Evolutionary conservation across 1,284 basidiomycete species (phyloP), one percentile per base, ranked within the genome.

Genomic region (Microbotryum scabiosae): DNA sequence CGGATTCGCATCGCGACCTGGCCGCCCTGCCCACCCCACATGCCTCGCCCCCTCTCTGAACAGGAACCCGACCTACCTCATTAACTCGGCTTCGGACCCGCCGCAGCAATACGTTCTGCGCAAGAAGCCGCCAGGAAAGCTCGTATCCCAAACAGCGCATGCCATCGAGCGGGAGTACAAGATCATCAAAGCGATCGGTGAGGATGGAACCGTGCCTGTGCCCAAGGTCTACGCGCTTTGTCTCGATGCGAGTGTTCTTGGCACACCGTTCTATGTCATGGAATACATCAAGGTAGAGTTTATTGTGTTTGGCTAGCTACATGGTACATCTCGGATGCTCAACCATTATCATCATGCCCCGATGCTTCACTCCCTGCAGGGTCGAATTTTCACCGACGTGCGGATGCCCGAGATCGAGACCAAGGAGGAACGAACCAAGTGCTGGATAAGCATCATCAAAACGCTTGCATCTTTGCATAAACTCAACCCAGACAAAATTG

Each of bases 31-130:
- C 36, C 5, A 21, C 36, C 21, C 56, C 16, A 45, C n/a, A 36
- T 28, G 14, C n/a, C 51, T 41, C 54, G 25, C 16, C 32, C 23
- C 20, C 18, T 18, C 16, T 21, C 23, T n/a, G 16, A 20, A 26
- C 87, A 93, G 90, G 16, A 97, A 97, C 73, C 93, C 93, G 0
- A 97, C 93, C 0, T 97, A 97, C 75, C 87, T 93, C 76, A 75
- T 94, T 51, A 89, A 83, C 20, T 88, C 88, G 76, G 79, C 81
- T 5, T 81, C 77, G 84, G 78, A 80, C 47, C 79, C 74, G 5
- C 58, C 57, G 48, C 54, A 64, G 56, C 82, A 82, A n/a, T 90
- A 84, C 67, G 93, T 97, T 2, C 79, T 97, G 53, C 86, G 93
- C 36, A 92, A 96, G 75, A 94, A 96, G 73, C 93, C 93, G n/a